Evolutionary conservation across 2,329 filamentous ascomycete species (phyloP).

Genomic region (Madurella fahalii): DNA sequence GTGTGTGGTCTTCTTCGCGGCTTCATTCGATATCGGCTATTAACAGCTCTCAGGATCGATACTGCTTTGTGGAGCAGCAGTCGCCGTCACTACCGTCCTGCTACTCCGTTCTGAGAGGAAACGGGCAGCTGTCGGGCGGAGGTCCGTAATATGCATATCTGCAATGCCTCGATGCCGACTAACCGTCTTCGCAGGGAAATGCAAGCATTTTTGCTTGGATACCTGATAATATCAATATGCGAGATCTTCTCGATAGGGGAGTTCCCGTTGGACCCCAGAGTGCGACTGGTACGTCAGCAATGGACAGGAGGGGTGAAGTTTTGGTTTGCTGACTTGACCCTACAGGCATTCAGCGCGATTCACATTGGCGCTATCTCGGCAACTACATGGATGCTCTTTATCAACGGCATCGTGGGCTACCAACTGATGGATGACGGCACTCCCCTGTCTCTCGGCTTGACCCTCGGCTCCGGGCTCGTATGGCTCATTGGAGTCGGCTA

Average conservation of each 20-base stretch:
- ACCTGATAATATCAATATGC: slow-evolving; percentile 83
- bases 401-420: slow-evolving; percentile 90
- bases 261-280: slow-evolving; percentile 68
- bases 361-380: slow-evolving; percentile 88
- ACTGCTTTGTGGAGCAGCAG: slow-evolving; percentile 72
- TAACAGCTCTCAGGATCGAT: slow-evolving; percentile 67
- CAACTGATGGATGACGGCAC: slow-evolving; percentile 94
- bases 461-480: slow-evolving; percentile 63
- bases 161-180: slow-evolving; percentile 2
- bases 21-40: background rate
- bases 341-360: slow-evolving; percentile 82
- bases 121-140: slow-evolving; percentile 86
- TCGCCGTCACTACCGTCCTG: slow-evolving; percentile 62
- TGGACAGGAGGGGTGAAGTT: background rate
- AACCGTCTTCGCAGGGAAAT: slow-evolving; percentile 66
- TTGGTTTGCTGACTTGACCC: background rate
- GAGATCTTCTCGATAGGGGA: slow-evolving; percentile 95
- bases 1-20: slow-evolving; percentile 43
- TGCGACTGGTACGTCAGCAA: slow-evolving; percentile 62
- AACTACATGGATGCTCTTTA: slow-evolving; percentile 82
- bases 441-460: slow-evolving; percentile 71
- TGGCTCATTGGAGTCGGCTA: slow-evolving; percentile 91
- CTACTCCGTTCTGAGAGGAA: slow-evolving; percentile 82
- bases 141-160: slow-evolving; percentile 48
- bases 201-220: slow-evolving; percentile 86